These are phyloP conservation scores for Fusarium sp. DNA, from an alignment of 2,329 filamentous ascomycete species.

Conservation along the genomic window DNA sequence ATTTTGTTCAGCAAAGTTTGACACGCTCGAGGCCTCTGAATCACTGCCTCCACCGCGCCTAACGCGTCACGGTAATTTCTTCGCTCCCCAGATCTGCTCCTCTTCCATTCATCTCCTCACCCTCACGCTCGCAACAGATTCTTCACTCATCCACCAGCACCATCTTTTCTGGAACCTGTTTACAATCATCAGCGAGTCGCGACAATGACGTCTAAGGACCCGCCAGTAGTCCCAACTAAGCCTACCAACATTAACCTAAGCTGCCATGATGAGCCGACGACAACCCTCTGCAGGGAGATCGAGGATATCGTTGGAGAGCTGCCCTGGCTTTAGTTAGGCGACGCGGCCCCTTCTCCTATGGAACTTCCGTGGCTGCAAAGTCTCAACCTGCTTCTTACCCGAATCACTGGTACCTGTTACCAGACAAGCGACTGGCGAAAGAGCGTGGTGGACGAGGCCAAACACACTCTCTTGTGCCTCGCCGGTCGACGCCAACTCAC, in stretches of 20 bases:
- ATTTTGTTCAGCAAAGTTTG: background rate
- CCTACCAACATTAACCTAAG: no score
- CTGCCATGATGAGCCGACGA: no score
- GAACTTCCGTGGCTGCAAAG: background rate
- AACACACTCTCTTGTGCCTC: background rate
- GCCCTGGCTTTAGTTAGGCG: background rate
- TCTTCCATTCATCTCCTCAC: no score
- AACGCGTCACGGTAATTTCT: no score
- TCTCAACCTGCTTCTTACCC: background rate
- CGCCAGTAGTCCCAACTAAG: no score
- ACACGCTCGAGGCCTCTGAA: no score
- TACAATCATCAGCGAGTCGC: background rate
- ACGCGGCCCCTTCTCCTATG: no score
- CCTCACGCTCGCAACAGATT: no score
- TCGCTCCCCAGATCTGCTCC: no score
- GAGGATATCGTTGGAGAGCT: background rate
- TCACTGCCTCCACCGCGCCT: background rate
- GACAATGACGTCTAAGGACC: background rate
- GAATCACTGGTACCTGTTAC: no score
- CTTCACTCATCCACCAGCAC: background rate
- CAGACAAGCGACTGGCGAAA: background rate
- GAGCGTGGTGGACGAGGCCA: background rate
- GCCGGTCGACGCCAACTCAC: background rate
- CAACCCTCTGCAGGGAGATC: background rate
- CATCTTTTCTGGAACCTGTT: background rate